Conservation (phyloP, 192 early-diverging fungal genomes). For the Backusella australiensis region DNA sequence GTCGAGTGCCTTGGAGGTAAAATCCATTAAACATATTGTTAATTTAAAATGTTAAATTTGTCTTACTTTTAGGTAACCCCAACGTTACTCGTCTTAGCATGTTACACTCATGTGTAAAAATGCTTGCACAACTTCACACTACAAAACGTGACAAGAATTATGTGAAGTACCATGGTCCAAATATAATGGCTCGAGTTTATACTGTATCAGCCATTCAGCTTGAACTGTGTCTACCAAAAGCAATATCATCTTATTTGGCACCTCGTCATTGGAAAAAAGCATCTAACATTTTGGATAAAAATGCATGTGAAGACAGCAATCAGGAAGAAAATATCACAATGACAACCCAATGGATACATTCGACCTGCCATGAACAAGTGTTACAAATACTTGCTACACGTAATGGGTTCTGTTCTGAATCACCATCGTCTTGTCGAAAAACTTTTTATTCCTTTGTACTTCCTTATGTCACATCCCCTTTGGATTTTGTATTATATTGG, state of each 20-base stretch:
- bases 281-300: not conserved
- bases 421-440: not conserved
- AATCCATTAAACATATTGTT: not conserved
- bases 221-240: conserved; percentile 7
- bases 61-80: conserved; percentile 11
- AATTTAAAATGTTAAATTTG: not conserved
- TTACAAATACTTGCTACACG: conserved; percentile 6
- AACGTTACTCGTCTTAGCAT: conserved; percentile 11
- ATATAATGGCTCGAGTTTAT: conserved; percentile 12
- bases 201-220: conserved; percentile 13
- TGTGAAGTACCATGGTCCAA: not conserved
- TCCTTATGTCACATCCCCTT: conserved; percentile 14
- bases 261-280: not conserved
- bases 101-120: conserved; percentile 17
- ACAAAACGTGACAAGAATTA: conserved; percentile 8
- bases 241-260: not conserved
- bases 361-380: not conserved
- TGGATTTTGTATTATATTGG: conserved; percentile 13
- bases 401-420: conserved; percentile 4
- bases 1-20: conserved; percentile 17
- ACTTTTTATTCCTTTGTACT: conserved; percentile 20
- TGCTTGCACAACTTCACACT: conserved; percentile 8
- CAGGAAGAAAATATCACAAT: not conserved
- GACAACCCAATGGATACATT: not conserved
- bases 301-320: not conserved